phyloP scores from a whole-genome alignment of 169 alveolate species.

The Plasmodium gaboni region DNA sequence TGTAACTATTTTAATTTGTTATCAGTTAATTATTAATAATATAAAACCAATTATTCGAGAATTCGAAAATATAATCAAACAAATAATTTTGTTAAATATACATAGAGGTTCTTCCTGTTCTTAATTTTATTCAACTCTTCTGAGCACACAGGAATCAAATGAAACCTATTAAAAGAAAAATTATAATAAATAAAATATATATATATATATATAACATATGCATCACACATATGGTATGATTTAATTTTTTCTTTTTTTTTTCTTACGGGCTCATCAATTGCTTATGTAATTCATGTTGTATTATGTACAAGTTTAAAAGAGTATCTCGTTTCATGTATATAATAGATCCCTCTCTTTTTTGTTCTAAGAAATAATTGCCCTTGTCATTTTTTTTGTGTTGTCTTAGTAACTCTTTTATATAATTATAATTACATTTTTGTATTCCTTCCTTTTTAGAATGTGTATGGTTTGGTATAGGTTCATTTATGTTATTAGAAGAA shows the following conservation, averaged over 20 bases:
- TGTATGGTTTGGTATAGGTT: neutral
- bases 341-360: too few relatives aligned
- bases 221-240: too few relatives aligned
- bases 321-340: too few relatives aligned
- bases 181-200: slow-evolving; percentile 7
- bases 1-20: too few relatives aligned
- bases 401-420: too few relatives aligned
- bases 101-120: slow-evolving; percentile 13
- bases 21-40: too few relatives aligned
- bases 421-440: too few relatives aligned
- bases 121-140: slow-evolving; percentile 19
- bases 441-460: too few relatives aligned
- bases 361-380: slow-evolving; percentile 17
- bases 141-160: slow-evolving; percentile 21
- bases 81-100: slow-evolving; percentile 25
- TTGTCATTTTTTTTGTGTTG: neutral
- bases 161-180: slow-evolving; percentile 5
- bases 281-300: neutral
- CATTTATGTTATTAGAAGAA: slow-evolving; percentile 41
- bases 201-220: neutral
- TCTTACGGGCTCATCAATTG: slow-evolving; percentile 24
- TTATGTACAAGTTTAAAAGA: too few relatives aligned
- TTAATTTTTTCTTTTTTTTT: neutral
- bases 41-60: too few relatives aligned
- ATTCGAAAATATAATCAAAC: too few relatives aligned